Base-by-base conservation (phyloP, 2,329 filamentous ascomycete species). In the Curvularia verruculosa region DNA sequence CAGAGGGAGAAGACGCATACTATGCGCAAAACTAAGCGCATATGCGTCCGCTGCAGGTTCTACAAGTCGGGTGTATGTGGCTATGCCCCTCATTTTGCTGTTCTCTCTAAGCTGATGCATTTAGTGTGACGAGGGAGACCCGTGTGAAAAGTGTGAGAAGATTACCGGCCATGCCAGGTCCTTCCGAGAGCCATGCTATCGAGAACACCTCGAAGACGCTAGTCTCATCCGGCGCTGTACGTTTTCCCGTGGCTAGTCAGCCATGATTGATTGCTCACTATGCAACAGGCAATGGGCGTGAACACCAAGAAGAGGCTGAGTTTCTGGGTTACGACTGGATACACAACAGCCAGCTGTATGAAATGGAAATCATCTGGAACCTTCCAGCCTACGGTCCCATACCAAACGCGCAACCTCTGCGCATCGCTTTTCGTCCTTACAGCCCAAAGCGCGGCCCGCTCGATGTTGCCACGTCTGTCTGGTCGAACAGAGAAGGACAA, bases 341-440 rank as follows among this genome's bases (percentile, higher is more conserved):
- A 28, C 60, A 67, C 12, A 66, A 64, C 37, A 65, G 63, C 37
- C 55, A 65, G 34, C 58, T 70, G 9, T 64, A 66, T 39, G 61
- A 64, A 5, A 75, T 76, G 70, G 69, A 72, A 7, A 67, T 76
- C 13, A 52, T 70, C 8, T 76, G 74, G 74, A 72, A 72, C 34
- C 66, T 75, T 1, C 72, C 74, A 5, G 69, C 71, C n/a, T 71
- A 65, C 49, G 72, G 70, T 10, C 71, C 64, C 2, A 70, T 75
- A 54, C 60, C 58, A 5, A 63, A 63, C 6, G 61, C 64, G 10
- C 61, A 62, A 45, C 65, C 66, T 7, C 59, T 75, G 52, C 61
- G 63, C 18, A 59, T 75, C 36, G 61, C 61, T 1, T 70, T 68
- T 47, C 67, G 73, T 23, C 59, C 65, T 18, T 75, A 74, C 56